Conservation (phyloP, 495 filamentous ascomycete species). For the Annulohypoxylon nitens region DNA sequence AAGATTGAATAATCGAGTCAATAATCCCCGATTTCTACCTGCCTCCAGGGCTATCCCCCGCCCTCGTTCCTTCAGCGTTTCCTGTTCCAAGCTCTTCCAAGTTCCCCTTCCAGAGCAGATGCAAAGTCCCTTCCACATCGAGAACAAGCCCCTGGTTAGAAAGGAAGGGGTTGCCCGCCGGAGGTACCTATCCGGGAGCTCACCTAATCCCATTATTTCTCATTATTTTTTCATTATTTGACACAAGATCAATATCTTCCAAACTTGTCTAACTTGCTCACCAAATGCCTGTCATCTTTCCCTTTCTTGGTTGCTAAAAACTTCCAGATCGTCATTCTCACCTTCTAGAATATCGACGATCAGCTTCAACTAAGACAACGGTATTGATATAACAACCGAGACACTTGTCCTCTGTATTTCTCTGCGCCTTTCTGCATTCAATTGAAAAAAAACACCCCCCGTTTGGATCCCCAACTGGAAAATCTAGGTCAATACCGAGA, state of each 20-base stretch:
- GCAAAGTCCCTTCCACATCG: background rate
- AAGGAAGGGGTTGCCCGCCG: conserved; percentile 14
- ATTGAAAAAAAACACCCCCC: background rate
- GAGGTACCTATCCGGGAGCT: conserved; percentile 36
- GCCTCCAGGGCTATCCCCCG: background rate
- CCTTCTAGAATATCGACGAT: conserved; percentile 32
- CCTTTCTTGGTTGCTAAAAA: conserved; percentile 7
- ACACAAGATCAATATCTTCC: conserved; percentile 3
- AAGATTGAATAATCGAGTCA: conserved; percentile 21
- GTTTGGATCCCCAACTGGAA: conserved; percentile 13
- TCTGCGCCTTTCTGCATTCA: background rate
- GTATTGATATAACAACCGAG: conserved; percentile 11
- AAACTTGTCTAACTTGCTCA: background rate
- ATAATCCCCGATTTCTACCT: background rate
- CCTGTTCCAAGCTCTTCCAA: conserved; percentile 3
- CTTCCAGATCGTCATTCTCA: conserved; percentile 35
- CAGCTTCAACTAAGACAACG: conserved; percentile 14
- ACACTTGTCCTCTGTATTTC: conserved; percentile 9
- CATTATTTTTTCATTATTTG: conserved; percentile 4
- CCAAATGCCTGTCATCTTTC: background rate
- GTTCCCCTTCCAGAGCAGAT: background rate
- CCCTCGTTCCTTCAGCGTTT: background rate
- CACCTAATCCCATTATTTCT: background rate
- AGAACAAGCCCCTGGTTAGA: conserved; percentile 13
- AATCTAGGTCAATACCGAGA: conserved; percentile 20